These are phyloP conservation scores for Exidia glandulosa DNA, from an alignment of 768 basidiomycete species.

Conservation along the genomic window DNA sequence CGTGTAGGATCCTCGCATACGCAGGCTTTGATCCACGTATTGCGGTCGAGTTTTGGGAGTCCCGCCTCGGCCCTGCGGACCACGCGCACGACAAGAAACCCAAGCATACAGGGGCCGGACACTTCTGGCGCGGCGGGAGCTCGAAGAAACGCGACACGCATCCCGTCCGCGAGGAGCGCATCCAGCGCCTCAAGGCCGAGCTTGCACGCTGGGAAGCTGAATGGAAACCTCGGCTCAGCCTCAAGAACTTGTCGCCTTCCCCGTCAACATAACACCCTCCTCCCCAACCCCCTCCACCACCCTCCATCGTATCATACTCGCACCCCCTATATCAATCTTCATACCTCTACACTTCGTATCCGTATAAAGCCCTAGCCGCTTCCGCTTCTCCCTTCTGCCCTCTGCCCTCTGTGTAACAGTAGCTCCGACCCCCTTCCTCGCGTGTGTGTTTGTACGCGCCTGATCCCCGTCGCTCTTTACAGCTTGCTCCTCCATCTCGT, in stretches of 20 bases:
- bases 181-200: conserved; percentile 52
- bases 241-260: no score
- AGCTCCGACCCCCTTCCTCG: not conserved
- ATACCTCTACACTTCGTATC: no score
- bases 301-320: no score
- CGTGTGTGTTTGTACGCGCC: not conserved
- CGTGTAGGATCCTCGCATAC: conserved; percentile 70
- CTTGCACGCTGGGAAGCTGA: conserved; percentile 60
- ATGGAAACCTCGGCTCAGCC: conserved; percentile 19
- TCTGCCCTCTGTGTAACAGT: not conserved
- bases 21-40: conserved; percentile 82
- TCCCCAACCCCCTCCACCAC: no score
- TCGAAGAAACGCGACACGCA: conserved; percentile 43
- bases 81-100: conserved; percentile 11
- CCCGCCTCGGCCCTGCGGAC: conserved; percentile 18
- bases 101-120: conserved; percentile 23
- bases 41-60: conserved; percentile 78
- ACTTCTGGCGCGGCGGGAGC: conserved; percentile 30
- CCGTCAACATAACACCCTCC: no score
- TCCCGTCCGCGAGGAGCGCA: conserved; percentile 56
- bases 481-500: not conserved
- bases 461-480: not conserved
- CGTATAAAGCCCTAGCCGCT: not conserved
- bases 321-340: no score
- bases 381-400: not conserved